phyloP scores from a whole-genome alignment of 1,284 basidiomycete species.

The Lentinus polychrous region DNA sequence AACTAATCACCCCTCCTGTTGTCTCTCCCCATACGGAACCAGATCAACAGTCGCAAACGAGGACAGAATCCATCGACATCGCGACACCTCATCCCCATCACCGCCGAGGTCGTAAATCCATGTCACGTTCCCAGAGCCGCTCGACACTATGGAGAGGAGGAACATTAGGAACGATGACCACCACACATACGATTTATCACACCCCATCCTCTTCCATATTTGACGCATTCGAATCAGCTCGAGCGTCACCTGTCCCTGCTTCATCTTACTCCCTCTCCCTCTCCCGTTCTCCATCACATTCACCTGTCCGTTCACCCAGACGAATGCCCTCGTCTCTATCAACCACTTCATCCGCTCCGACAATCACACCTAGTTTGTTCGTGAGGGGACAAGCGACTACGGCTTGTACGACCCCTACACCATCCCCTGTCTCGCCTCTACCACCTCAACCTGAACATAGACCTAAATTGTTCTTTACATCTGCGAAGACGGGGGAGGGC shows the following conservation, averaged over 20 bases:
- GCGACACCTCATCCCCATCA: conserved; percentile 8
- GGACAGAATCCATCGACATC: conserved; percentile 27
- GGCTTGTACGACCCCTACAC: conserved; percentile 17
- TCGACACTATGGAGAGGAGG: conserved; percentile 37
- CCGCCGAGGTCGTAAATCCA: conserved; percentile 24
- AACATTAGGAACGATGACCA: conserved; percentile 48
- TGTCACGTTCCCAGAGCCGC: conserved; percentile 36
- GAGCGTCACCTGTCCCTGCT: conserved; percentile 47
- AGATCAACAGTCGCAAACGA: conserved; percentile 12
- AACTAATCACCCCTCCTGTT: conserved; percentile 15
- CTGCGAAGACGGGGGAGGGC: conserved; percentile 68
- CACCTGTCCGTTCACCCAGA: conserved; percentile 21
- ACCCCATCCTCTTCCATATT: conserved; percentile 70
- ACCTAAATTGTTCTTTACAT: conserved; percentile 63
- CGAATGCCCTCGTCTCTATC: conserved; percentile 31
- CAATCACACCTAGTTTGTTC: conserved; percentile 59
- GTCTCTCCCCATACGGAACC: background rate
- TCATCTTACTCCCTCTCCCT: conserved; percentile 22
- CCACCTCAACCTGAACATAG: conserved; percentile 38
- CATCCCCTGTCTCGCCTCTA: conserved; percentile 14
- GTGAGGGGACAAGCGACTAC: conserved; percentile 28
- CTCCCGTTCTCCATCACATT: conserved; percentile 16
- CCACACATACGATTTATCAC: conserved; percentile 57
- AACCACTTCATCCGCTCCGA: conserved; percentile 46
- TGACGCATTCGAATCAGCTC: conserved; percentile 41